Conservation (phyloP, 2,329 filamentous ascomycete species). For the Epichloe scottii region DNA sequence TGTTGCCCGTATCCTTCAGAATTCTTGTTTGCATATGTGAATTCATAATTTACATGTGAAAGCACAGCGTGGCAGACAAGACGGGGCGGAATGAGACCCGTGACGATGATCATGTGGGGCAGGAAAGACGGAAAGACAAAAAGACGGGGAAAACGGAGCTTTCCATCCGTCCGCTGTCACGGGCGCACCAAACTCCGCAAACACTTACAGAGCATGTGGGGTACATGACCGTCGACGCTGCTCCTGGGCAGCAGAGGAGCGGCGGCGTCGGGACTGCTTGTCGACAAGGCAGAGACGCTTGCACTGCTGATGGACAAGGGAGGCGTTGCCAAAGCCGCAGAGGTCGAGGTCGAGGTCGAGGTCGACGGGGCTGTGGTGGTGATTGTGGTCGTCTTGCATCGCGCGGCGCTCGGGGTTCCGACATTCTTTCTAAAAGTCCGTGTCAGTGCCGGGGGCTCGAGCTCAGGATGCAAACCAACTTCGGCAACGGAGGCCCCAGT, state of each 20-base stretch:
- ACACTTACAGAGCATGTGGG: slow-evolving; percentile 37
- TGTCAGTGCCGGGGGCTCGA: slow-evolving; percentile 14
- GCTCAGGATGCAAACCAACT: not conserved
- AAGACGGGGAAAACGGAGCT: not conserved
- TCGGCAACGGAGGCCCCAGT: not conserved
- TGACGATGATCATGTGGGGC: not conserved
- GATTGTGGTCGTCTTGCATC: slow-evolving; percentile 4
- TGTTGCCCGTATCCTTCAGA: no score
- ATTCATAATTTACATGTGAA: not conserved
- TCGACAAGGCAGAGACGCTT: slow-evolving; percentile 21
- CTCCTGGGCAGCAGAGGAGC: slow-evolving; percentile 1
- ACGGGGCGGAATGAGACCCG: not conserved
- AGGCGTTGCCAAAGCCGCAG: not conserved
- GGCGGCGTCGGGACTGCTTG: slow-evolving; percentile 5
- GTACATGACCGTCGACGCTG: slow-evolving; percentile 29
- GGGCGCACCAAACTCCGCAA: no score
- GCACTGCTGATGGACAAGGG: slow-evolving; percentile 9
- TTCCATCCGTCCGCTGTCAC: not conserved
- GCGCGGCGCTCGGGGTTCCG: slow-evolving; percentile 24
- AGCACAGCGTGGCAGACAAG: not conserved
- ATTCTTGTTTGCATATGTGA: not conserved
- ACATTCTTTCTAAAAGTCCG: slow-evolving; percentile 29
- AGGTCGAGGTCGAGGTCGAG: not conserved
- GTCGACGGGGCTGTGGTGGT: not conserved
- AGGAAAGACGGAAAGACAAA: not conserved